Conservation (phyloP, 345 rosid genomes). For the Eucalyptus pauciflora region DNA sequence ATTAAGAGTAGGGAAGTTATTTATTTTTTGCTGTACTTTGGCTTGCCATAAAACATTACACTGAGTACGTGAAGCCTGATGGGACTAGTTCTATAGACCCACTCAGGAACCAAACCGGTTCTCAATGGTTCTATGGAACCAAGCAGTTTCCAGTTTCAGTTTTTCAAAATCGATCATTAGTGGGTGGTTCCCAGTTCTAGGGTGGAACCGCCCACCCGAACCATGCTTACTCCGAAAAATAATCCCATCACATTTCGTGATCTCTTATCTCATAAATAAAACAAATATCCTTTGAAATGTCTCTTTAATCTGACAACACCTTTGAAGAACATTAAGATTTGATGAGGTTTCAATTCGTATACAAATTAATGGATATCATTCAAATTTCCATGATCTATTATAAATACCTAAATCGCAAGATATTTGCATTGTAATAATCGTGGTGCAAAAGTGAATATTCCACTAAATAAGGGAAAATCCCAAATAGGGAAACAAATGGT, state of each 20-base stretch:
- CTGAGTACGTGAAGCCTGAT: fast-evolving
- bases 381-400: background rate
- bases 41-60: no score
- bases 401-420: no score
- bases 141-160: fast-evolving
- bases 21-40: no score
- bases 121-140: no score
- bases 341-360: background rate
- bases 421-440: no score
- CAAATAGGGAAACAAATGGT: no score
- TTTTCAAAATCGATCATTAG: no score
- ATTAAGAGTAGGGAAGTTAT: no score
- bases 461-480: background rate
- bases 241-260: background rate
- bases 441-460: background rate
- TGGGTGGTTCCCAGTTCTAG: fast-evolving
- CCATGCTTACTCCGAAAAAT: no score
- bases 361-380: background rate
- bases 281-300: background rate
- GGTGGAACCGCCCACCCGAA: no score
- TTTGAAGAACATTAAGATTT: background rate
- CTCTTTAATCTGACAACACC: background rate
- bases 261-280: background rate
- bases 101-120: fast-evolving
- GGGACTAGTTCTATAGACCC: no score